Conservation (phyloP, 2,329 filamentous ascomycete genomes). For the Neonectria hederae region DNA sequence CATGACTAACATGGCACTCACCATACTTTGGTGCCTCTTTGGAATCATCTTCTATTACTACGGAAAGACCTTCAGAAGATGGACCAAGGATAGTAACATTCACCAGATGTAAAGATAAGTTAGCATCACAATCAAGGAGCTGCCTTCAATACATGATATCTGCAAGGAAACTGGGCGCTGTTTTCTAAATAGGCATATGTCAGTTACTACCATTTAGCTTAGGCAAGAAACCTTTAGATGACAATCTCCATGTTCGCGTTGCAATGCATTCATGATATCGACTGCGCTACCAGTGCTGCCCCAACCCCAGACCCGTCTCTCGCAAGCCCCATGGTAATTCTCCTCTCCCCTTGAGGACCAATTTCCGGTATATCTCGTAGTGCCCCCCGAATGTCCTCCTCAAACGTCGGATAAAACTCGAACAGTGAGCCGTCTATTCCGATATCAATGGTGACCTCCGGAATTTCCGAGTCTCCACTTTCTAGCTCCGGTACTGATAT, state of each 20-base stretch:
- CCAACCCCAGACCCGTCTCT: constrained; percentile 79
- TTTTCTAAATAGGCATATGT: neutral
- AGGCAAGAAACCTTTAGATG: neutral
- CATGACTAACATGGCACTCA: constrained; percentile 24
- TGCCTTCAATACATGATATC: neutral
- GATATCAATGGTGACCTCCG: constrained; percentile 62
- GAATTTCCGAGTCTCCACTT: too few relatives aligned
- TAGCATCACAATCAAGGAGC: neutral
- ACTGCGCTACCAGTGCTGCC: constrained; percentile 67
- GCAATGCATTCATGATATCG: neutral
- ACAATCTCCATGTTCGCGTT: neutral
- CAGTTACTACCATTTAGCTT: neutral
- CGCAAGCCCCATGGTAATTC: constrained; percentile 74
- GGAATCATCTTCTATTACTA: constrained; percentile 20
- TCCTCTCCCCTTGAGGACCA: constrained; percentile 63
- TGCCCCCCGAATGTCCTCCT: constrained; percentile 70
- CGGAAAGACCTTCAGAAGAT: constrained; percentile 20
- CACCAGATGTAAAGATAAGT: neutral
- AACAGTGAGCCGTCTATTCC: constrained; percentile 78
- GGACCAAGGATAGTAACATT: constrained; percentile 21
- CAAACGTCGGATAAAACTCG: constrained; percentile 77
- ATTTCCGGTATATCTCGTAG: constrained; percentile 56
- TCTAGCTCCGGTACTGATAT: neutral
- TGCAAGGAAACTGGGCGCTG: neutral
- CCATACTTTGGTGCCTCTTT: constrained; percentile 7